Evolutionary conservation across 139 green algal genomes (phyloP).

Genomic region (Tetraselmis chui): DNA sequence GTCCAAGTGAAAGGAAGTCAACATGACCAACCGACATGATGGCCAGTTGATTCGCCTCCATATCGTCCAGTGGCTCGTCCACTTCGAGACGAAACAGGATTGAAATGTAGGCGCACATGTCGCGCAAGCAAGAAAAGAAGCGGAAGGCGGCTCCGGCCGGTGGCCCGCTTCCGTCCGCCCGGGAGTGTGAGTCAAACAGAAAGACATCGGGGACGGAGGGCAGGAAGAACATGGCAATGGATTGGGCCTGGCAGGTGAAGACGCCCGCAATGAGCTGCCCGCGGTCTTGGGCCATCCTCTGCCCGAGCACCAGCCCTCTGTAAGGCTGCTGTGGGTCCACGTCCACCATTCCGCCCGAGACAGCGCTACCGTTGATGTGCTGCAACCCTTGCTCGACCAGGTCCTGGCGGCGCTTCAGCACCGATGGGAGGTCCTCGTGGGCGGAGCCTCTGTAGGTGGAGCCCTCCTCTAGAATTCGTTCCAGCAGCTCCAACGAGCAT

Average conservation of each 20-base stretch:
- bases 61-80: background rate
- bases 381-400: background rate
- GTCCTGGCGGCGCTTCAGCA: background rate
- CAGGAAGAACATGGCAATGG: background rate
- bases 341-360: background rate
- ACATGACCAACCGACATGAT: background rate
- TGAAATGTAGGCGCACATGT: background rate
- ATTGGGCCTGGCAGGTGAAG: background rate
- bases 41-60: background rate
- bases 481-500: background rate
- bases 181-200: background rate
- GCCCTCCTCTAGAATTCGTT: background rate
- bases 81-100: background rate
- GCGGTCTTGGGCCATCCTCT: background rate
- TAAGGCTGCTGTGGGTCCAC: background rate
- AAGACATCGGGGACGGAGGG: background rate
- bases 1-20: background rate
- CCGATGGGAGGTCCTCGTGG: background rate
- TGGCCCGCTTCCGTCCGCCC: background rate
- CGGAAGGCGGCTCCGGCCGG: background rate
- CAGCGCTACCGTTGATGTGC: background rate
- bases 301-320: background rate
- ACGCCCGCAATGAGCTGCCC: background rate
- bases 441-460: background rate
- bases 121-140: background rate